Base-by-base conservation (phyloP, 2,329 filamentous ascomycete genomes). In the Lasiodiplodia citricola region DNA sequence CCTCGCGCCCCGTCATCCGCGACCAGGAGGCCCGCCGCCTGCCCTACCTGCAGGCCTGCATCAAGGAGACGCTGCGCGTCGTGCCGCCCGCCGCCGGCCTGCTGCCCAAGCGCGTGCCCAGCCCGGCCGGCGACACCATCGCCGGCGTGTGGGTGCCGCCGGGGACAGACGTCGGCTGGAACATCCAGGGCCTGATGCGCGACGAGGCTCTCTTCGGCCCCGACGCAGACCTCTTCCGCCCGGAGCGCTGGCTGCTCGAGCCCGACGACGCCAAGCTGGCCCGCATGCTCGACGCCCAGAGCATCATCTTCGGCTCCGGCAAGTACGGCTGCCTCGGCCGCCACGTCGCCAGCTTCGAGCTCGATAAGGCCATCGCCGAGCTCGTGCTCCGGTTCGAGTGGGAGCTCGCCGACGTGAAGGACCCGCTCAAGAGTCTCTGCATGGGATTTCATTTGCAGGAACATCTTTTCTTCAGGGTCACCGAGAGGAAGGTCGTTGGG, bases 1-100 rank as follows among this genome's bases (percentile, higher is more conserved):
- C 85, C 13, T 79, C 79, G 0, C 70, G 70, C 0, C 77, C 87
- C 41, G 81, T 84, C 41, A 81, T 84, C 38, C 85, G 88, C 70
- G 70, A 76, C 11, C 77, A 82, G 72, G 81, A 80, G 5, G 76
- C 74, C 18, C 76, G 74, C 21, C 70, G 74, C 13, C 73, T 85
- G 2, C 81, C 82, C 0, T 85, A 85, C 70, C 73, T 85, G 4
- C 76, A 80, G 67, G 83, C 83, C 4, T 82, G 83, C 51, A 80
- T 85, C 65, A 83, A 83, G 37, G 83, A 85, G 73, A 81, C 77
- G 4, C 72, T 85, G 51, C 77, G 83, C 18, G 76, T 85, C 44
- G 82, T 83, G 62, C 83, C 83, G 6, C 78, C 79, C 4, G 70
- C 75, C 14, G 73, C 74, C 21, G 77, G 76, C 35, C 67, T 80